Evolutionary conservation across 2,329 filamentous ascomycete species (phyloP), one percentile per base, ranked within the genome.

Genomic region (Microcera coccophila): DNA sequence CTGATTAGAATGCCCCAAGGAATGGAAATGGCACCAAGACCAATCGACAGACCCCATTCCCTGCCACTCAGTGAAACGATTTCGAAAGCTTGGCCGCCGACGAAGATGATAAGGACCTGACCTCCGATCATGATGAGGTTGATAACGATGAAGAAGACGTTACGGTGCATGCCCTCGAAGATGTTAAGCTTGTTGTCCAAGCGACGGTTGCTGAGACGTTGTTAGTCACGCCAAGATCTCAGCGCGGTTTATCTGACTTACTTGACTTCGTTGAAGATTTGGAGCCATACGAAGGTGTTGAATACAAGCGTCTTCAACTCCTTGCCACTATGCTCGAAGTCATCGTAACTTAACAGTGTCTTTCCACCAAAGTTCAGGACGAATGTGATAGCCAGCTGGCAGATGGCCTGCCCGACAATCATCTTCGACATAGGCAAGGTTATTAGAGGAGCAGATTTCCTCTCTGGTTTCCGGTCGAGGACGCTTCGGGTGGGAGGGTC

Each of bases 151-250:
- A 95, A 95, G 73, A 90, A 93, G 60, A 76, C 81, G 62, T 95
- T 95, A 54, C 75, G 77, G 16, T 78, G 75, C 44, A 95, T 80
- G 42, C 86, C 86, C 63, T 94, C 88, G 45, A 95, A 88, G 44
- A 95, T 84, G 63, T 95, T 95, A 70, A 93, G 83, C 43, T 80
- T 81, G 66, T 94, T 95, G 65, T 95, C 90, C 14, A 95, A 77
- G 12, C 79, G 77, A 21, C 80, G 73, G 57, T 79, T 81, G 63
- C 55, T 58, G 19, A 17, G 24, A 11, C 87, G 84, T 42, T 85
- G 84, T 69, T 89, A 91, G 71, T 90, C 12, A 12, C 22, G 22
- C n/a, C n/a, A n/a, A 26, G 93, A 18, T 5, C 9, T 11, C 11
- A 18, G 32, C 9, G 36, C 9, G 18, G 17, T 28, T 5, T 4